Conservation (phyloP, 1,284 basidiomycete species). For the Pisolithus thermaeus region DNA sequence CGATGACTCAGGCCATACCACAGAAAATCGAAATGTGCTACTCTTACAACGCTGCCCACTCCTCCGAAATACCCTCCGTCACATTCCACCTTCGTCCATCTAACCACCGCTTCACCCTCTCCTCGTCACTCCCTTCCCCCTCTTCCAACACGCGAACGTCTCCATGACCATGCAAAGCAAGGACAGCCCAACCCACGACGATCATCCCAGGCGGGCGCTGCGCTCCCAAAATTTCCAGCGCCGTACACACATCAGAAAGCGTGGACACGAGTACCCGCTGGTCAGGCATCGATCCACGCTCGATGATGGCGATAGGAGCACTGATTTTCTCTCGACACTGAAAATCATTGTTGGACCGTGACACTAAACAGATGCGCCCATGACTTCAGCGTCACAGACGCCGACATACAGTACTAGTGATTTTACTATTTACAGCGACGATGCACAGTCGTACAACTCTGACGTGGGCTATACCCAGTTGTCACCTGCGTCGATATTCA, state of each 20-base stretch:
- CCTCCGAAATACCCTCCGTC: slow-evolving; percentile 49
- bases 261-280: slow-evolving; percentile 87
- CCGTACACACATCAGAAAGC: slow-evolving; percentile 64
- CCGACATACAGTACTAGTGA: no score
- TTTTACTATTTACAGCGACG: no score
- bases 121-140: slow-evolving; percentile 38
- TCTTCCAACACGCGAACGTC: slow-evolving; percentile 50
- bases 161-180: slow-evolving; percentile 52
- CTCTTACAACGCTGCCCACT: slow-evolving; percentile 39
- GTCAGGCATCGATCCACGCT: slow-evolving; percentile 88
- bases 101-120: slow-evolving; percentile 55
- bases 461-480: no score
- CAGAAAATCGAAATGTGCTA: neutral
- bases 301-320: slow-evolving; percentile 88
- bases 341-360: no score
- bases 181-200: slow-evolving; percentile 86
- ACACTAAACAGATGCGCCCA: no score
- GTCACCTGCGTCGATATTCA: no score
- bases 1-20: neutral
- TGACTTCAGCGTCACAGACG: no score
- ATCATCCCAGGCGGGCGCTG: slow-evolving; percentile 96
- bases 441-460: no score
- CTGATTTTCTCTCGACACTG: no score
- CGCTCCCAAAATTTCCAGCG: slow-evolving; percentile 72
- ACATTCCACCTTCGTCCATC: slow-evolving; percentile 51